Evolutionary conservation across 148 eudicot species (phyloP), one percentile per base, ranked within the genome.

Genomic region (Rhododendron kiyosumense): DNA sequence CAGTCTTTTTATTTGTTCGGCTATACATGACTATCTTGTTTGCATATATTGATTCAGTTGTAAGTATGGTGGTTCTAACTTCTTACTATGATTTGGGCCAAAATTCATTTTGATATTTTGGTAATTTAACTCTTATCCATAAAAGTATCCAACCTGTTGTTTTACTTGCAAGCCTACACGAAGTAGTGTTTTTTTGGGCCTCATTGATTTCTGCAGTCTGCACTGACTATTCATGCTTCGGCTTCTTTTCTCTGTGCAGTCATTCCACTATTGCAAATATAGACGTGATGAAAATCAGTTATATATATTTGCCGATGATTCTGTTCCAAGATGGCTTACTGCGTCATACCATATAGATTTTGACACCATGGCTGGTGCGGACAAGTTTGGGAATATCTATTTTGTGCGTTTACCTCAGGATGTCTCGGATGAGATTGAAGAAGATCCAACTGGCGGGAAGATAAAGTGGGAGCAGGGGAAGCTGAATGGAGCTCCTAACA

Each of bases 351-450:
- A 94, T 61, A 89, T 95, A 84, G 99, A 97, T 88, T 97, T 97
- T 78, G 99, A 97, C 90, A 97, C 99, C 57, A 90, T 97, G 98
- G 98, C 98, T n/a, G 98, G 99, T 71, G 90, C 96, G 8, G 98
- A 97, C 92, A 97, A 97, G 92, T 97, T 95, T 88, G 98, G 99
- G 18, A 97, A 97, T 86, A 88, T 97, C 59, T 97, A 93, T 87
- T 95, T 97, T 91, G 98, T 94, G 81, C 95, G 98, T 65, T 86
- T 97, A 82, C 96, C 99, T 20, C 98, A 94, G 85, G 99, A 97
- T 85, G 94, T 97, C 12, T 95, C 99, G 10, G 98, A 95, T 90
- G 99, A 97, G 92, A 94, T 97, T 78, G 99, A 97, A 92, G 99
- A 97, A 85, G 99, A 97, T 88, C 98, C 99, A 59, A 95, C 98